phyloP scores from a whole-genome alignment of 805 yeast genomes.

The Candida alai region DNA sequence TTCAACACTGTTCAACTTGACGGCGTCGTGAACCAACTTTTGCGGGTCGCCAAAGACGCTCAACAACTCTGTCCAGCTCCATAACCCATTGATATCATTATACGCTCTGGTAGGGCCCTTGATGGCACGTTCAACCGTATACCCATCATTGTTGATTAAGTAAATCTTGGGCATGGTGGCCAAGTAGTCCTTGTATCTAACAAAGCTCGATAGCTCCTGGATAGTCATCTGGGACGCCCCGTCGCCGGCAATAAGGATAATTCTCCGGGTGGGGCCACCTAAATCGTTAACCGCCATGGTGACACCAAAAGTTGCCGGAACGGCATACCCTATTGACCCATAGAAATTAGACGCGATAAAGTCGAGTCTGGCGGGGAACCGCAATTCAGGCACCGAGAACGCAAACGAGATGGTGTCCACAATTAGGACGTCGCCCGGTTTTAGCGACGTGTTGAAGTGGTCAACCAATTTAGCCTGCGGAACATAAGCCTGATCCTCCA shows the following conservation, averaged over 20 bases:
- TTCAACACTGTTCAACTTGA: slow-evolving; percentile 14
- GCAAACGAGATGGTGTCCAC: slow-evolving; percentile 82
- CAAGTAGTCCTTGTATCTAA: slow-evolving; percentile 45
- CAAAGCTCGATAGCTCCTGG: slow-evolving; percentile 71
- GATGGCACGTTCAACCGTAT: slow-evolving; percentile 84
- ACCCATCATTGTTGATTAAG: slow-evolving; percentile 80
- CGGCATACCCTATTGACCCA: slow-evolving; percentile 83
- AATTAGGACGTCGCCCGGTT: slow-evolving; percentile 66
- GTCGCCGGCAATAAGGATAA: slow-evolving; percentile 80
- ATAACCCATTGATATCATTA: slow-evolving; percentile 75
- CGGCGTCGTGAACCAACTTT: slow-evolving; percentile 19
- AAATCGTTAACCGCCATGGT: slow-evolving; percentile 67
- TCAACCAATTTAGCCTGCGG: slow-evolving; percentile 35
- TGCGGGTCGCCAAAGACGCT: slow-evolving; percentile 55
- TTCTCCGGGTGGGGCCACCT: slow-evolving; percentile 45
- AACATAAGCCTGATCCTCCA: slow-evolving; percentile 10
- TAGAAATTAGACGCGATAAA: slow-evolving; percentile 69
- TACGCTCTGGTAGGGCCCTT: slow-evolving; percentile 73
- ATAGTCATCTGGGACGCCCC: slow-evolving; percentile 94
- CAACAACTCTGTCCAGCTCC: slow-evolving; percentile 77
- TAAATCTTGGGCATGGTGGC: slow-evolving; percentile 58
- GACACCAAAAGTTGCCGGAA: slow-evolving; percentile 84
- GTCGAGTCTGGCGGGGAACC: slow-evolving; percentile 51
- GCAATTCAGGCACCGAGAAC: slow-evolving; percentile 69
- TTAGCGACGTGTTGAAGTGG: slow-evolving; percentile 34